phyloP scores from a whole-genome alignment of 345 rosid species.

The Dipteronia sinensis region DNA sequence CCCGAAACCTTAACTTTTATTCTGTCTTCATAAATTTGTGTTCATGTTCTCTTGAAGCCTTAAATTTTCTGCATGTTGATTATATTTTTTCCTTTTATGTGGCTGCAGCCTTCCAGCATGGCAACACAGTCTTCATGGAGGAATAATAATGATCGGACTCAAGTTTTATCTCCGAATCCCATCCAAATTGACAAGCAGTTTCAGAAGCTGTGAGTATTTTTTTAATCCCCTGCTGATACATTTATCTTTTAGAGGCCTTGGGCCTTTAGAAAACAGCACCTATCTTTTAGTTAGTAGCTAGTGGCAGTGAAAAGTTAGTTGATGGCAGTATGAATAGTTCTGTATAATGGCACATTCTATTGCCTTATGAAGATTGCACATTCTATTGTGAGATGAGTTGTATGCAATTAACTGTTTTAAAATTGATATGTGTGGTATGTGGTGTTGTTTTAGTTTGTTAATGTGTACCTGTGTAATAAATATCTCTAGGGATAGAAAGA shows the following conservation, averaged over 20 bases:
- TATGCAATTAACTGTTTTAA: not conserved
- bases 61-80: constrained; percentile 7
- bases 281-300: not conserved
- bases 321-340: not conserved
- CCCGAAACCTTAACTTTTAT: not conserved
- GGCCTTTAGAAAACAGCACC: not conserved
- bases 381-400: not conserved
- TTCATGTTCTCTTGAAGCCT: constrained; percentile 1
- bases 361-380: not conserved
- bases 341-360: not conserved
- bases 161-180: constrained; percentile 39
- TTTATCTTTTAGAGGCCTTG: constrained; percentile 10
- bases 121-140: constrained; percentile 59
- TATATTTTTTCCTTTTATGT: constrained; percentile 16
- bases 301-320: not conserved
- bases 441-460: not conserved
- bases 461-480: not conserved
- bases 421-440: not conserved
- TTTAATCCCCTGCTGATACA: constrained; percentile 5
- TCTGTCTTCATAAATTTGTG: not conserved
- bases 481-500: not conserved
- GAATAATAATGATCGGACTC: constrained; percentile 41
- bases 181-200: constrained; percentile 71
- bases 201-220: constrained; percentile 70
- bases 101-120: constrained; percentile 49